phyloP scores from a whole-genome alignment of 768 basidiomycete species.

The Trametes cinnabarina region DNA sequence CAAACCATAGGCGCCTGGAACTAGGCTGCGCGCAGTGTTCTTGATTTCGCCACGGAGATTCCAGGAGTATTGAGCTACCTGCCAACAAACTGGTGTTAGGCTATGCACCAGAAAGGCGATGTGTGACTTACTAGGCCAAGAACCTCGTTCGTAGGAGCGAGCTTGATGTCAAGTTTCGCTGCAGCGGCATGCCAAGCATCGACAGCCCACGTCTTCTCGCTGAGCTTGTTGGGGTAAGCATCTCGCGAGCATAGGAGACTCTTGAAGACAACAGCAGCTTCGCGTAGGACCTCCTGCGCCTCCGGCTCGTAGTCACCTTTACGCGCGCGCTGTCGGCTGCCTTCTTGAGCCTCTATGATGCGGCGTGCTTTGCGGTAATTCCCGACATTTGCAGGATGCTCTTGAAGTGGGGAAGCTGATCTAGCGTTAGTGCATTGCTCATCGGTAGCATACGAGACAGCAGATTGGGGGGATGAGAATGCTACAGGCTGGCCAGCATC shows the following conservation, averaged over 20 bases:
- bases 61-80: not conserved
- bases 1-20: not conserved
- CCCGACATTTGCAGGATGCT: no score
- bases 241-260: not conserved
- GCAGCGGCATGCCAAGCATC: not conserved
- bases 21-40: not conserved
- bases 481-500: no score
- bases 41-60: constrained; percentile 5
- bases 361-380: not conserved
- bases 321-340: not conserved
- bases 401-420: no score
- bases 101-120: no score
- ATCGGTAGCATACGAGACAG: no score
- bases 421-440: no score
- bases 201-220: not conserved
- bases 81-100: not conserved
- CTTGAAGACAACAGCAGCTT: not conserved
- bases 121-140: not conserved
- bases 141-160: not conserved
- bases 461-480: no score
- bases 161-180: not conserved
- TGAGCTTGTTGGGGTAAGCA: not conserved
- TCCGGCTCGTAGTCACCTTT: not conserved
- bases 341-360: not conserved
- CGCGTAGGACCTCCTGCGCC: not conserved